Evolutionary conservation across 495 filamentous ascomycete species (phyloP).

Genomic region (Parathielavia hyrcaniae): DNA sequence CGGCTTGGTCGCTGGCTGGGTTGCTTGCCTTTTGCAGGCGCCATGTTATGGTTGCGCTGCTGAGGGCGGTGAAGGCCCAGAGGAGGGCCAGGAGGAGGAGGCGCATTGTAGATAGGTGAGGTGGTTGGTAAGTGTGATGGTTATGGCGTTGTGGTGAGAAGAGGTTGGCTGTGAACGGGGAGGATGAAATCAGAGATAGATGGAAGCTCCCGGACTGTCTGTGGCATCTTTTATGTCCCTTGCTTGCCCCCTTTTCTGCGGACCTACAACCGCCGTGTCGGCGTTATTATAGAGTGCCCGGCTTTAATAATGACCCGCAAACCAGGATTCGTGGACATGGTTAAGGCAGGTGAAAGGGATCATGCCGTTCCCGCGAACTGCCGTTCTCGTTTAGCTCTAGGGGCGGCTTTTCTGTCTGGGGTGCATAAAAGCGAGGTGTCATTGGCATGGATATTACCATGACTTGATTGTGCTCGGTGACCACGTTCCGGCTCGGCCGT

Average conservation of each 20-base stretch:
- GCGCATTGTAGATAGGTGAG: no score
- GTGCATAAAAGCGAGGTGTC: neutral
- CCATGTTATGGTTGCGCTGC: constrained; percentile 32
- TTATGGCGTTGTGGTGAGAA: neutral
- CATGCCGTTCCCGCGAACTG: neutral
- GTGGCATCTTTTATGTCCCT: neutral
- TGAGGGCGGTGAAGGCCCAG: constrained; percentile 22
- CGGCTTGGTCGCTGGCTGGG: constrained; percentile 36
- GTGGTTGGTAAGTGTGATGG: neutral
- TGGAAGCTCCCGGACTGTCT: neutral
- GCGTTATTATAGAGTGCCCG: neutral
- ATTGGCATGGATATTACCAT: neutral
- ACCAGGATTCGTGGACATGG: constrained; percentile 21
- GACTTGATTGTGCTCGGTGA: constrained; percentile 2
- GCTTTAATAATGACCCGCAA: neutral
- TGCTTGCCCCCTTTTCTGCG: neutral
- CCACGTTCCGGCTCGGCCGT: constrained; percentile 3
- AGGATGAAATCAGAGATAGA: no score
- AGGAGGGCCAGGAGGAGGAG: constrained; percentile 26
- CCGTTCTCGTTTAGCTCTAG: neutral
- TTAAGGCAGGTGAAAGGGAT: neutral
- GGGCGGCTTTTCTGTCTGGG: neutral
- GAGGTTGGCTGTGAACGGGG: neutral
- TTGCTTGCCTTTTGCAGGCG: constrained; percentile 28
- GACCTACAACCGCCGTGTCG: neutral